A percentile compares a stretch with the other conserved stretches of the same genome.
These are phyloP conservation scores for Hypoxylon intermedium DNA, from an alignment of 495 filamentous ascomycete species.

Conservation along the genomic window DNA sequence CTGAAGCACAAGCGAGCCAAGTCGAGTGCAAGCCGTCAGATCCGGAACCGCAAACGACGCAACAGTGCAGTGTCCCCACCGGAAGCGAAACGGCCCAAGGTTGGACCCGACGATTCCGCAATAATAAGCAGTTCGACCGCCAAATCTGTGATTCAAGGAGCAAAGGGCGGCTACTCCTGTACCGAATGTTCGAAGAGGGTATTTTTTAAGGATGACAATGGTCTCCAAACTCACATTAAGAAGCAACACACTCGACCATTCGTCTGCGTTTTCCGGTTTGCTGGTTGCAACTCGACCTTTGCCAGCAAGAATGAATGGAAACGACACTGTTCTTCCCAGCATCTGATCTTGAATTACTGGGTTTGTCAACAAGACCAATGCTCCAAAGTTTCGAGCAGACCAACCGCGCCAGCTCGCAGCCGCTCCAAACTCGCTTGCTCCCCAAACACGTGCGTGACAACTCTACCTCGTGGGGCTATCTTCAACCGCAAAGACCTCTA, in stretches of 20 bases:
- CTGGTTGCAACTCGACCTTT: conserved; percentile 34
- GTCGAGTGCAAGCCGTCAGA: conserved; percentile 14
- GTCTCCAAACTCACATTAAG: conserved; percentile 58
- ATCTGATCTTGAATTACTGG: conserved; percentile 80
- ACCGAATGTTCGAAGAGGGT: conserved; percentile 36
- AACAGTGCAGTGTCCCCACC: conserved; percentile 15
- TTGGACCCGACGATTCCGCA: conserved; percentile 12
- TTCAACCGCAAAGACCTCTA: conserved; percentile 96
- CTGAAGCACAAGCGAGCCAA: conserved; percentile 24
- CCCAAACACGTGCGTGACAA: conserved; percentile 26
- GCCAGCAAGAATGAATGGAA: conserved; percentile 67
- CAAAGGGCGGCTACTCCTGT: conserved; percentile 33
- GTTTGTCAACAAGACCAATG: conserved; percentile 76
- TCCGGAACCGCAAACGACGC: conserved; percentile 35
- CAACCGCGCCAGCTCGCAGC: conserved; percentile 16
- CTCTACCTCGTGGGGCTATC: conserved; percentile 60
- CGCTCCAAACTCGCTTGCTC: conserved; percentile 41
- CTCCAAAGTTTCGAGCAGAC: conserved; percentile 48
- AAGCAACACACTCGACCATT: conserved; percentile 69
- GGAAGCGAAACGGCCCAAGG: conserved; percentile 38
- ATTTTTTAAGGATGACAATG: conserved; percentile 49
- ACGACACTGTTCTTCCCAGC: conserved; percentile 82
- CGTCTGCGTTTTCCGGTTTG: conserved; percentile 71
- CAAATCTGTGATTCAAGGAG: conserved; percentile 35
- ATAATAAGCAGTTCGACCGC: conserved; percentile 6